Conservation (phyloP, 768 basidiomycete species). For the Russula sp. region DNA sequence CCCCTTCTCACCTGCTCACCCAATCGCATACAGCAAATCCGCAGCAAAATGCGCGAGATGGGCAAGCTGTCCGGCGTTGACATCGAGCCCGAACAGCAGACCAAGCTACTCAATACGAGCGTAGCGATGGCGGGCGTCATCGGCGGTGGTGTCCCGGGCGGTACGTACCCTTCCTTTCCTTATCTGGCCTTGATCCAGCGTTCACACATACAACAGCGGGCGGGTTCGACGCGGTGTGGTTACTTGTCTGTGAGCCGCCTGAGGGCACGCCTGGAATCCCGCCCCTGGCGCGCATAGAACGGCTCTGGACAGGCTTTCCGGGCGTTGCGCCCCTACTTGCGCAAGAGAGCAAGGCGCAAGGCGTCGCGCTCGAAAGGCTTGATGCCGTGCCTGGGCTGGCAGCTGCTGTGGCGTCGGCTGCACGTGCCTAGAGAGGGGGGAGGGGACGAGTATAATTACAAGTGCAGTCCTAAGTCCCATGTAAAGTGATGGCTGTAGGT, state of each 20-base stretch:
- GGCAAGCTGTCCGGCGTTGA: slow-evolving; percentile 68
- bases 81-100: slow-evolving; percentile 89
- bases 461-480: slow-evolving; percentile 5
- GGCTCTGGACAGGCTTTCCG: slow-evolving; percentile 59
- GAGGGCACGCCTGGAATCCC: slow-evolving; percentile 37
- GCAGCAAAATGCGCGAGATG: slow-evolving; percentile 79
- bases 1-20: not conserved
- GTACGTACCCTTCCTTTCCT: slow-evolving; percentile 41
- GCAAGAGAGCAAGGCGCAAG: slow-evolving; percentile 61
- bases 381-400: slow-evolving; percentile 31
- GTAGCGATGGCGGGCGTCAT: slow-evolving; percentile 76
- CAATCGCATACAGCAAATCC: slow-evolving; percentile 55
- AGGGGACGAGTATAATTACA: slow-evolving; percentile 1
- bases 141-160: slow-evolving; percentile 94
- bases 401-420: slow-evolving; percentile 1
- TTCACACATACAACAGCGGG: slow-evolving; percentile 57
- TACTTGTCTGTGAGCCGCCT: slow-evolving; percentile 67
- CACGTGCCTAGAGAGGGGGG: not conserved
- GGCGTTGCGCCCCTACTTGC: slow-evolving; percentile 70
- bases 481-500: slow-evolving; percentile 17
- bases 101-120: slow-evolving; percentile 72
- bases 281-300: slow-evolving; percentile 57
- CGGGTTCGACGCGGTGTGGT: slow-evolving; percentile 95
- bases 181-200: not conserved
- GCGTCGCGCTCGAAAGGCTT: slow-evolving; percentile 57